Conservation (phyloP, 306 rosid species). For the Hippophae rhamnoides region DNA sequence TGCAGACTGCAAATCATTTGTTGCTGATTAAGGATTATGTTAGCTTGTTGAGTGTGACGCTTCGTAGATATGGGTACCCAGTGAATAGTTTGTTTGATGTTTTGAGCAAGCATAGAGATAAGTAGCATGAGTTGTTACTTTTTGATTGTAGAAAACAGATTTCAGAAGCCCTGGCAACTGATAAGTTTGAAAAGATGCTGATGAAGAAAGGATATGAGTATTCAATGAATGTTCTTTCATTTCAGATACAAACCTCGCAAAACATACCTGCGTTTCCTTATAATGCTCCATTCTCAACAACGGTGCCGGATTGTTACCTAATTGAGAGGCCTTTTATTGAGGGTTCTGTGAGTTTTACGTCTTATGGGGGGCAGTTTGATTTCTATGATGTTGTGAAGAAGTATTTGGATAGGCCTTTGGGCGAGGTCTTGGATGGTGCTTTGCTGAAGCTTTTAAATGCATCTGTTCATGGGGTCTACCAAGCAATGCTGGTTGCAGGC, state of each 20-base stretch:
- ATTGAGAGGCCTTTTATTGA: constrained; percentile 89
- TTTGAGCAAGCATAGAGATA: constrained; percentile 93
- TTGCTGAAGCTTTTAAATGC: constrained; percentile 70
- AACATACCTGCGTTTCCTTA: constrained; percentile 87
- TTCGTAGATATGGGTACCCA: constrained; percentile 85
- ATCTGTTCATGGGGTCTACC: constrained; percentile 67
- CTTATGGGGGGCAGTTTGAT: constrained; percentile 91
- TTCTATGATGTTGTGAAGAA: constrained; percentile 91
- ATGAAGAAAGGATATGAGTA: constrained; percentile 98
- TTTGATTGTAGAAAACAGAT: constrained; percentile 94
- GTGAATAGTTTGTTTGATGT: constrained; percentile 92
- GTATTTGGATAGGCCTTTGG: constrained; percentile 67
- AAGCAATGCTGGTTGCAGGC: constrained; percentile 96
- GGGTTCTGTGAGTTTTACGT: constrained; percentile 98
- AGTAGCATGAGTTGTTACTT: constrained; percentile 84
- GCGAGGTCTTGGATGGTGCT: constrained; percentile 80
- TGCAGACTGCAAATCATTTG: constrained; percentile 97
- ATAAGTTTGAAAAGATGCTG: constrained; percentile 93
- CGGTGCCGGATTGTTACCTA: constrained; percentile 94
- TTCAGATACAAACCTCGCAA: constrained; percentile 82
- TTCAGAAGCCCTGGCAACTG: constrained; percentile 68
- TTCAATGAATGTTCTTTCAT: constrained; percentile 95
- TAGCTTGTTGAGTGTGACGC: constrained; percentile 80
- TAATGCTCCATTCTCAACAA: constrained; percentile 80
- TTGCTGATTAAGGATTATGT: constrained; percentile 91